Evolutionary conservation across 2,329 filamentous ascomycete species (phyloP).

Genomic region (Gnomoniopsis smithogilvyi): DNA sequence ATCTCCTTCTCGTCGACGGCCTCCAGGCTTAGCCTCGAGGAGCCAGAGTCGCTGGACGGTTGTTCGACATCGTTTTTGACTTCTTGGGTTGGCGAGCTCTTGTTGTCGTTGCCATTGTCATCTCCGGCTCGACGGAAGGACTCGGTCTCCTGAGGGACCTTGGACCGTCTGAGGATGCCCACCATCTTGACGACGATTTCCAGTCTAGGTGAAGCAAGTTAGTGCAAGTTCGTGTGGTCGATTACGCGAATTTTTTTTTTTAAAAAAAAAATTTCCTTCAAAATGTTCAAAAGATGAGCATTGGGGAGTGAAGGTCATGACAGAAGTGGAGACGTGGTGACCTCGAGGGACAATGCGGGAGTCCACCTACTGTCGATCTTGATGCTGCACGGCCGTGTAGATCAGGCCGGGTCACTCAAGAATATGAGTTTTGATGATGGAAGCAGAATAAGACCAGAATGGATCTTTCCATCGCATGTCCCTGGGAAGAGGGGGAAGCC

Average conservation of each 20-base stretch:
- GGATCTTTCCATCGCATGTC: too few relatives aligned
- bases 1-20: conserved; percentile 18
- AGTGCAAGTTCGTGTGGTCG: not conserved
- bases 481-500: not conserved
- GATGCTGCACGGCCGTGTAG: not conserved
- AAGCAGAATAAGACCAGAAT: not conserved
- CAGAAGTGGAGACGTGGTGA: not conserved
- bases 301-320: too few relatives aligned
- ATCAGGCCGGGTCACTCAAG: not conserved
- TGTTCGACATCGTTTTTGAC: conserved; percentile 12
- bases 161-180: conserved; percentile 9
- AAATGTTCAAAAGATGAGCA: not conserved
- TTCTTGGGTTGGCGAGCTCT: not conserved
- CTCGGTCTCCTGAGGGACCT: conserved; percentile 9
- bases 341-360: not conserved
- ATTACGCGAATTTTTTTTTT: too few relatives aligned
- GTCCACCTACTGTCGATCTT: not conserved
- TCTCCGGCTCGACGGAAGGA: not conserved
- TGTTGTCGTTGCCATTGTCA: not conserved
- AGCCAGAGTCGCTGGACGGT: conserved; percentile 1
- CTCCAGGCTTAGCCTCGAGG: conserved; percentile 16
- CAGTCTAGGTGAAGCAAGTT: not conserved
- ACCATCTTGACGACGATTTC: not conserved
- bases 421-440: not conserved
- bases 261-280: too few relatives aligned